phyloP scores from a whole-genome alignment of 2,329 filamentous ascomycete species.

The Fusarium musae region DNA sequence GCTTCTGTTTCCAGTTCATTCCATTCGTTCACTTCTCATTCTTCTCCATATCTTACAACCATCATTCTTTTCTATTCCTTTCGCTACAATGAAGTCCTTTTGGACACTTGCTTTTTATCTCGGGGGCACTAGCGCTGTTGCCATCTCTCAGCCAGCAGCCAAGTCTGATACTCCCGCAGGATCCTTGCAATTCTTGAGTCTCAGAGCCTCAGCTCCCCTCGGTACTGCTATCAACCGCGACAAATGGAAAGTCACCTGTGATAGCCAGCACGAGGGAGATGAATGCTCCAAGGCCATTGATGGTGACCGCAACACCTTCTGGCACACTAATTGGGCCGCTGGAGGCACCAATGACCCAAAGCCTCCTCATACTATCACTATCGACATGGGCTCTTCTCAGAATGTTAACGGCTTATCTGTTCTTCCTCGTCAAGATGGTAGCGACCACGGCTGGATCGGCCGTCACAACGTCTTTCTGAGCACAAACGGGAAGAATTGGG shows the following conservation, averaged over 20 bases:
- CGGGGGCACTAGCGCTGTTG: not conserved
- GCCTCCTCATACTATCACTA: constrained; percentile 15
- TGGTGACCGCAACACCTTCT: constrained; percentile 16
- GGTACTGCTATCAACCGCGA: constrained; percentile 12
- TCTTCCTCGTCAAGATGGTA: constrained; percentile 22
- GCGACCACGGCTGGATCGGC: not conserved
- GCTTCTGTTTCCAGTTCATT: not conserved
- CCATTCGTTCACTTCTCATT: not conserved
- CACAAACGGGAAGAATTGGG: constrained; percentile 23
- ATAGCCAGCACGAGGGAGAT: constrained; percentile 15
- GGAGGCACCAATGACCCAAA: not conserved
- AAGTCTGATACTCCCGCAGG: not conserved
- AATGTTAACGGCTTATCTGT: constrained; percentile 30
- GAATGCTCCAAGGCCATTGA: constrained; percentile 30
- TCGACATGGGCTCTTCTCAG: constrained; percentile 16
- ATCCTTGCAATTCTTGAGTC: not conserved
- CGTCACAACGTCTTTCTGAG: constrained; percentile 18
- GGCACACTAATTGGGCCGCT: constrained; percentile 10
- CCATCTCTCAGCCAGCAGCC: not conserved
- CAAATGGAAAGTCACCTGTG: constrained; percentile 25
- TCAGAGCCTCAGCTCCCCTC: not conserved
- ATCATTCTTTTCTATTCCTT: not conserved
- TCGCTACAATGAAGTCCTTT: not conserved
- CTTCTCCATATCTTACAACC: not conserved
- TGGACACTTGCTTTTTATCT: not conserved